Conservation (phyloP, 164 flowering plant genomes). For the Platanus orientalis region DNA sequence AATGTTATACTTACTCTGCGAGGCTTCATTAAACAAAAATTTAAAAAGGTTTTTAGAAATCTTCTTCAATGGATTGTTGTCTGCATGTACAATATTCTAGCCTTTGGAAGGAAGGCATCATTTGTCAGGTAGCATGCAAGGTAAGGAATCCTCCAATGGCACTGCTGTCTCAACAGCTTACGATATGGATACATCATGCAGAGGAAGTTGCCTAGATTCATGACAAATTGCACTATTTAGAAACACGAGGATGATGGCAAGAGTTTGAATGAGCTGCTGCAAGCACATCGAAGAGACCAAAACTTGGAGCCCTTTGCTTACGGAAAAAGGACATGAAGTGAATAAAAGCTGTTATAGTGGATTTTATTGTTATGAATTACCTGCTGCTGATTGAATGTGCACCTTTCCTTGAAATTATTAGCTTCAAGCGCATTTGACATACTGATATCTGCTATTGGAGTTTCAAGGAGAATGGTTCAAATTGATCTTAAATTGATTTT, state of each 20-base stretch:
- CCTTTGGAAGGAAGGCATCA: constrained; percentile 27
- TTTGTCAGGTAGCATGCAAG: constrained; percentile 40
- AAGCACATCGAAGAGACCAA: constrained; percentile 34
- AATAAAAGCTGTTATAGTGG: constrained; percentile 44
- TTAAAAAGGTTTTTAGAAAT: constrained; percentile 10
- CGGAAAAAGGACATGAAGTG: constrained; percentile 22
- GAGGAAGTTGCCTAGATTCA: constrained; percentile 47
- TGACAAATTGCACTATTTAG: constrained; percentile 40
- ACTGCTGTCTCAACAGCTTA: constrained; percentile 43
- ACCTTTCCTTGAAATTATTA: constrained; percentile 68
- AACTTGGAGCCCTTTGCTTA: constrained; percentile 44
- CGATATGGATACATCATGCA: constrained; percentile 50
- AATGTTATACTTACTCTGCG: constrained; percentile 66
- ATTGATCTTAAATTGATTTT: no score
- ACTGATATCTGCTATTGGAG: constrained; percentile 76
- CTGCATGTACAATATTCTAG: constrained; percentile 13
- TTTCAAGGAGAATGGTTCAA: constrained; percentile 81
- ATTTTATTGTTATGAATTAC: constrained; percentile 49
- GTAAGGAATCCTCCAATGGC: constrained; percentile 57
- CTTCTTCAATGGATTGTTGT: constrained; percentile 18
- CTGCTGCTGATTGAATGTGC: constrained; percentile 62
- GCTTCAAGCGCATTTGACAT: constrained; percentile 64
- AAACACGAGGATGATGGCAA: constrained; percentile 34
- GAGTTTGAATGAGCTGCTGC: constrained; percentile 24
- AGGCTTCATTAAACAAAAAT: constrained; percentile 30